These are phyloP conservation scores for Magnolia kwangsiensis DNA, from an alignment of 164 flowering plant species.

Conservation along the genomic window DNA sequence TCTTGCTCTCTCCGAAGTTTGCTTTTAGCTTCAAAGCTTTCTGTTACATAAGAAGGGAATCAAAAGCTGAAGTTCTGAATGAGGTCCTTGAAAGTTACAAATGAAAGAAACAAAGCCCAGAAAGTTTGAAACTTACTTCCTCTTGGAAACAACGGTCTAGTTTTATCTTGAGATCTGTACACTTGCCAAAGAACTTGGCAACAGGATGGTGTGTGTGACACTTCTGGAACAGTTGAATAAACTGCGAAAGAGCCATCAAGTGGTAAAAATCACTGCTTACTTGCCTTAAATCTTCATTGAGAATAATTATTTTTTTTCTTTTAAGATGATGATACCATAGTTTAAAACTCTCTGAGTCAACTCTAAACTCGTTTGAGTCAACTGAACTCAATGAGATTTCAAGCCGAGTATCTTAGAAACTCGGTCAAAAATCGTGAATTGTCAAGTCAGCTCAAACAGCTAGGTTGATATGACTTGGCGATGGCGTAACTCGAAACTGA, in stretches of 20 bases:
- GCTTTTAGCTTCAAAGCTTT: constrained; percentile 89
- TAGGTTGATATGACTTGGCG: no score
- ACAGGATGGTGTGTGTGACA: constrained; percentile 87
- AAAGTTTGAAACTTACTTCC: constrained; percentile 53
- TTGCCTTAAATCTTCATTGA: no score
- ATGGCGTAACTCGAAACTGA: no score
- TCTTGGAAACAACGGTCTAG: constrained; percentile 84
- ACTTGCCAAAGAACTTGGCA: constrained; percentile 76
- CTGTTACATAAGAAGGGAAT: constrained; percentile 26
- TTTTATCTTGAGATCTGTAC: constrained; percentile 85
- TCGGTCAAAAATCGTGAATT: no score
- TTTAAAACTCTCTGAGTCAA: no score
- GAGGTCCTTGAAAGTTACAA: background rate
- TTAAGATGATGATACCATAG: no score
- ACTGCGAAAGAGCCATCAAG: constrained; percentile 31
- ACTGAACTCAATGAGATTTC: no score
- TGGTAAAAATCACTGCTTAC: background rate
- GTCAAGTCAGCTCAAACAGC: no score
- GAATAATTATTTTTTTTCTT: no score
- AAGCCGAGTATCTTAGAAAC: no score
- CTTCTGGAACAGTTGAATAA: constrained; percentile 84
- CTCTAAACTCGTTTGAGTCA: no score
- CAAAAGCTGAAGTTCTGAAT: background rate
- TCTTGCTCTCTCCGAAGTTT: constrained; percentile 88
- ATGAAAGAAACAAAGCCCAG: background rate